Evolutionary conservation across 345 rosid genomes (phyloP).

Genomic region (Citrus inodora): DNA sequence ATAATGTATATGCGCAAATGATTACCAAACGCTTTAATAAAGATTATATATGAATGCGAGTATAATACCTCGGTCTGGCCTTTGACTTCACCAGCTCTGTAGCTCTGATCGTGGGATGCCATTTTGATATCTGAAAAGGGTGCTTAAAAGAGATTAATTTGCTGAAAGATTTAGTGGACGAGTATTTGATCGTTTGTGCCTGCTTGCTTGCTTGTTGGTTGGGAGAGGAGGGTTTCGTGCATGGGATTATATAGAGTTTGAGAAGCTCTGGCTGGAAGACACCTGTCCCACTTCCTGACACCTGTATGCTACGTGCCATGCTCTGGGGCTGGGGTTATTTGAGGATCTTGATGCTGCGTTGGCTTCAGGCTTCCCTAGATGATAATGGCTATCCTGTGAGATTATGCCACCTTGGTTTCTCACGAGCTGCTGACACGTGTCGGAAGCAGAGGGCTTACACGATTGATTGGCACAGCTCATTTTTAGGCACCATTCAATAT

Average conservation of each 20-base stretch:
- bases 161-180: neutral
- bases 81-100: conserved; percentile 52
- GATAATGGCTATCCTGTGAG: neutral
- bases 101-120: conserved; percentile 55
- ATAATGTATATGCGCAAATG: too few relatives aligned
- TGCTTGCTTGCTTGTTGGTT: too few relatives aligned
- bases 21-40: too few relatives aligned
- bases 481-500: too few relatives aligned
- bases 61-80: conserved; percentile 47
- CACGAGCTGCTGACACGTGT: neutral
- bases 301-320: conserved; percentile 25
- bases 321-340: neutral
- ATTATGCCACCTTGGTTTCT: neutral
- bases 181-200: neutral
- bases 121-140: conserved; percentile 15
- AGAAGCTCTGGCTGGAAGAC: neutral
- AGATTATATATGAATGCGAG: too few relatives aligned
- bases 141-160: neutral
- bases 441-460: neutral
- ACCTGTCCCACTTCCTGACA: conserved; percentile 24
- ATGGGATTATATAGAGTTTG: neutral
- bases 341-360: conserved; percentile 8
- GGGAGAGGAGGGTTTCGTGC: too few relatives aligned
- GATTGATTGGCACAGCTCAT: neutral
- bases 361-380: neutral